A percentile compares a stretch with the other conserved stretches of the same genome.
Conservation (phyloP, 2,329 filamentous ascomycete genomes). For the Aspergillus amoenus region DNA sequence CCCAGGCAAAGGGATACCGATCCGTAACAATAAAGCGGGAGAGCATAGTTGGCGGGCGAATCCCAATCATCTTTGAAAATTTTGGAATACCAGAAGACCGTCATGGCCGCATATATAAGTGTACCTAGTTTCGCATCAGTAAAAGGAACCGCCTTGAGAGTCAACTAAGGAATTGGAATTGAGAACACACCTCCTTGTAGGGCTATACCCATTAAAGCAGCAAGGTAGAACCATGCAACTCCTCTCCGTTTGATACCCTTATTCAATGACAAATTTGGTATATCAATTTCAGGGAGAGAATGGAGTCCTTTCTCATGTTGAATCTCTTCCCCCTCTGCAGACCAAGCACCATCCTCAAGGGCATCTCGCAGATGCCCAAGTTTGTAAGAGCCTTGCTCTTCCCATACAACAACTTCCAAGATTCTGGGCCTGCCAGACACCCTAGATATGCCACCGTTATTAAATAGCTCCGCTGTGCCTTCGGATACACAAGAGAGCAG, state of each 20-base stretch:
- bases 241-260: conserved; percentile 32
- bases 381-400: conserved; percentile 22
- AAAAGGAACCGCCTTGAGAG: conserved; percentile 1
- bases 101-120: conserved; percentile 29
- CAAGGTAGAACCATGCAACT: conserved; percentile 30
- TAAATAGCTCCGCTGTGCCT: conserved; percentile 49
- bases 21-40: conserved; percentile 35
- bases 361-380: conserved; percentile 31
- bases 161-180: neutral
- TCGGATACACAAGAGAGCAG: conserved; percentile 49
- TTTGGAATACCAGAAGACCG: conserved; percentile 27
- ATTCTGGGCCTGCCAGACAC: conserved; percentile 37
- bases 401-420: conserved; percentile 41
- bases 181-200: conserved; percentile 31
- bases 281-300: conserved; percentile 26
- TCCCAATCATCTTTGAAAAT: conserved; percentile 27
- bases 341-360: conserved; percentile 24
- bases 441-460: conserved; percentile 39
- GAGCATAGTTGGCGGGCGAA: conserved; percentile 29
- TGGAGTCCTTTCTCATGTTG: conserved; percentile 9
- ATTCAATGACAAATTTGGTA: conserved; percentile 38
- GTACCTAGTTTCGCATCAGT: conserved; percentile 1
- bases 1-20: conserved; percentile 33
- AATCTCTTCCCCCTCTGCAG: conserved; percentile 2
- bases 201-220: conserved; percentile 25